Conservation (phyloP, 495 filamentous ascomycete genomes). For the Choiromyces venosus region DNA sequence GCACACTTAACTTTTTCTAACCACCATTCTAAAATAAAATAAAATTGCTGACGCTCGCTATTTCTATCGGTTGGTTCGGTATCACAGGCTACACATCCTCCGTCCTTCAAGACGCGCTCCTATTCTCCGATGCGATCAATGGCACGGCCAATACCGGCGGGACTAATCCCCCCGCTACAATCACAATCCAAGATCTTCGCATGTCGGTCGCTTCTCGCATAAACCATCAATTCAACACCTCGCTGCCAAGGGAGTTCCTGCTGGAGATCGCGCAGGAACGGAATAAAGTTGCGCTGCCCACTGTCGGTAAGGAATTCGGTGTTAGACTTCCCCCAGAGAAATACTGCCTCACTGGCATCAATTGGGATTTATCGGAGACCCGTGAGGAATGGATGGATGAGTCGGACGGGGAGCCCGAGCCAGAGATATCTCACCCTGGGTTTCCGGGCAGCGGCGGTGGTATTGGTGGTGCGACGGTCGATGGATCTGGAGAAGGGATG, state of each 20-base stretch:
- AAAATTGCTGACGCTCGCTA: neutral
- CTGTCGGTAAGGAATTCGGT: slow-evolving; percentile 71
- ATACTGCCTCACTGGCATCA: slow-evolving; percentile 78
- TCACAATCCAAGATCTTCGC: slow-evolving; percentile 55
- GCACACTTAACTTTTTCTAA: slow-evolving; percentile 50
- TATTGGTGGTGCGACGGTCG: slow-evolving; percentile 20
- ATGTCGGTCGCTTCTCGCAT: slow-evolving; percentile 60
- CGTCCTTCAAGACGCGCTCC: slow-evolving; percentile 62
- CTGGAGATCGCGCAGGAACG: slow-evolving; percentile 74
- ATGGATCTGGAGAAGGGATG: slow-evolving; percentile 43
- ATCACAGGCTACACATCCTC: slow-evolving; percentile 52
- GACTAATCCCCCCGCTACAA: slow-evolving; percentile 42
- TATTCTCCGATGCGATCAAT: slow-evolving; percentile 59
- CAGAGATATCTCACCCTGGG: slow-evolving; percentile 30
- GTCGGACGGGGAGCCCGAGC: slow-evolving; percentile 41
- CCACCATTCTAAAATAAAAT: neutral
- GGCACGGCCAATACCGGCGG: slow-evolving; percentile 37
- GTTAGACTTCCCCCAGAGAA: slow-evolving; percentile 81
- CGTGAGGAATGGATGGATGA: slow-evolving; percentile 44
- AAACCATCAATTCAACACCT: slow-evolving; percentile 60
- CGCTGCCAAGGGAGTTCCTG: slow-evolving; percentile 76
- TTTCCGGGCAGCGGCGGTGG: slow-evolving; percentile 7
- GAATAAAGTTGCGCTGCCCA: slow-evolving; percentile 74
- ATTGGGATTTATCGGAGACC: slow-evolving; percentile 63
- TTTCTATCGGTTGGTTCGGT: neutral